A percentile compares a stretch with the other conserved stretches of the same genome.
Conservation (phyloP, 768 basidiomycete species). For the Boletus reticulatus region DNA sequence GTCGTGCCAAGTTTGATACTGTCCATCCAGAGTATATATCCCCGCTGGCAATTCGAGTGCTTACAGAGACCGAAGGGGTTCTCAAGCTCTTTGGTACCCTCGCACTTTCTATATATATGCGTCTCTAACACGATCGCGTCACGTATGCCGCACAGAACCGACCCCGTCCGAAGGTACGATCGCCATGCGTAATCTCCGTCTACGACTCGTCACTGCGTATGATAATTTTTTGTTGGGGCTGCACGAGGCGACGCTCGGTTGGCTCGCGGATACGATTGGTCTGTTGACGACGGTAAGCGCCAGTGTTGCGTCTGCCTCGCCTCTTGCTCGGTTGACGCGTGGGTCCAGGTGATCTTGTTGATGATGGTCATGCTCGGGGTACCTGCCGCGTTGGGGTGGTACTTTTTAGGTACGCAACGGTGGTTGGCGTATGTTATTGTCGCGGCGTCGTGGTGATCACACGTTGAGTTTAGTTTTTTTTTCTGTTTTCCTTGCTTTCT, state of each 20-base stretch:
- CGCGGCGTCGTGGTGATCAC: slow-evolving; percentile 1
- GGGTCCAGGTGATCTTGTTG: slow-evolving; percentile 18
- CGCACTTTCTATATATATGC: too few species aligned
- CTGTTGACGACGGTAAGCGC: slow-evolving; percentile 10
- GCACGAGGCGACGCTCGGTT: slow-evolving; percentile 27
- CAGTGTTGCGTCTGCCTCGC: too few species aligned
- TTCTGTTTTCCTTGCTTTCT: too few species aligned
- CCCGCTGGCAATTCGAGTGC: slow-evolving; percentile 25
- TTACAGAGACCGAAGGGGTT: slow-evolving; percentile 24
- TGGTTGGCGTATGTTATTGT: slow-evolving; percentile 14
- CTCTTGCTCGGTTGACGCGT: not conserved
- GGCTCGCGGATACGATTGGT: slow-evolving; percentile 23
- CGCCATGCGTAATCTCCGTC: slow-evolving; percentile 22
- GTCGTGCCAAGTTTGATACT: slow-evolving; percentile 18
- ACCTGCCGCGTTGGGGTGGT: slow-evolving; percentile 22
- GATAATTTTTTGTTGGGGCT: slow-evolving; percentile 12
- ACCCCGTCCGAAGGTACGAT: slow-evolving; percentile 22
- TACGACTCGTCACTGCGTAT: slow-evolving; percentile 21
- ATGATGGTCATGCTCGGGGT: slow-evolving; percentile 15
- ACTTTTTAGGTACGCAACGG: slow-evolving; percentile 1
- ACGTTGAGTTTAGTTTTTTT: too few species aligned
- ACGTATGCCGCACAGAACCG: slow-evolving; percentile 17
- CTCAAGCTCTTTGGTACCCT: slow-evolving; percentile 28
- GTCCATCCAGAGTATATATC: slow-evolving; percentile 26
- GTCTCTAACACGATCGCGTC: not conserved